phyloP scores from a whole-genome alignment of 805 yeast genomes.

The Starmera caribaea region DNA sequence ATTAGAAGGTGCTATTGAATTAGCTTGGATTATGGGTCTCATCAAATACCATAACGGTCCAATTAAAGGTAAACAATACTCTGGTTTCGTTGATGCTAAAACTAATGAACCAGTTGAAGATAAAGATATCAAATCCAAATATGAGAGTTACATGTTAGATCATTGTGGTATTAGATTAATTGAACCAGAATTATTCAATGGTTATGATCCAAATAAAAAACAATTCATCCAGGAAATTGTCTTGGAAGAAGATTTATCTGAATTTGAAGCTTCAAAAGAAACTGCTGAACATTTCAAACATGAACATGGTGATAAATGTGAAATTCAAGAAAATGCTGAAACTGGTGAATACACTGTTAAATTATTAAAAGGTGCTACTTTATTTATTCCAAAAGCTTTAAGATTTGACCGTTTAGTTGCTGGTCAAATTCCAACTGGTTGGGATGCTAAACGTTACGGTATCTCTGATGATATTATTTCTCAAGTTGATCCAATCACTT shows the following conservation, averaged over 20 bases:
- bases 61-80: conserved; percentile 80
- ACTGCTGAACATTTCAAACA: conserved; percentile 91
- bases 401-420: conserved; percentile 60
- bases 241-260: conserved; percentile 91
- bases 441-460: conserved; percentile 95
- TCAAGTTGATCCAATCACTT: conserved; percentile 95
- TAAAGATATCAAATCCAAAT: conserved; percentile 83
- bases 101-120: conserved; percentile 90
- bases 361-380: conserved; percentile 85
- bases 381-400: conserved; percentile 75
- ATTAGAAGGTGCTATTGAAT: conserved; percentile 94
- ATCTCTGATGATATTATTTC: conserved; percentile 83
- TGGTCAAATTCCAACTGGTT: conserved; percentile 93
- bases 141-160: conserved; percentile 79
- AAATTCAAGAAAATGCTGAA: conserved; percentile 79
- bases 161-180: conserved; percentile 96
- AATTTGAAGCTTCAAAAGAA: conserved; percentile 91
- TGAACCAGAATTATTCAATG: conserved; percentile 90
- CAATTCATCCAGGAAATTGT: conserved; percentile 91
- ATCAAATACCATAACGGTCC: conserved; percentile 92
- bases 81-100: conserved; percentile 98
- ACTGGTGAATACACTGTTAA: conserved; percentile 89
- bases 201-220: conserved; percentile 93
- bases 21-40: conserved; percentile 99
- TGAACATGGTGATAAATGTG: conserved; percentile 92